phyloP scores from a whole-genome alignment of 2,329 filamentous ascomycete genomes.

The Botrytis hyacinthi region DNA sequence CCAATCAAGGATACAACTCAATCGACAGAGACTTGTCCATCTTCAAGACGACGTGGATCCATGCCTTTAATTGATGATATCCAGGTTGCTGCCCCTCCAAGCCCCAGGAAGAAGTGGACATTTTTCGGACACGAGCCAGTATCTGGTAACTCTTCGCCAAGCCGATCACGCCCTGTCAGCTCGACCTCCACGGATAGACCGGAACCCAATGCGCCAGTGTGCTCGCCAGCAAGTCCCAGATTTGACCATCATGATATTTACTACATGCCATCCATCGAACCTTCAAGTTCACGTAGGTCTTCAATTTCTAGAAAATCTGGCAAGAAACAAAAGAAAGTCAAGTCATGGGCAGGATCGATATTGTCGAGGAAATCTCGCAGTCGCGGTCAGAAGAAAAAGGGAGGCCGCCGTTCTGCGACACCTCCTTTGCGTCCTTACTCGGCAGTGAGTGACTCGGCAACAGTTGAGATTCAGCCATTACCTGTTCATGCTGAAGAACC shows the following conservation, averaged over 20 bases:
- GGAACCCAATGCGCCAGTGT: conserved; percentile 22
- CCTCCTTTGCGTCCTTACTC: conserved; percentile 43
- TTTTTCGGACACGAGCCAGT: conserved; percentile 37
- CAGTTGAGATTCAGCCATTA: conserved; percentile 27
- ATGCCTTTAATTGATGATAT: conserved; percentile 52
- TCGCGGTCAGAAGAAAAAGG: conserved; percentile 44
- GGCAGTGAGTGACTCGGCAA: conserved; percentile 31
- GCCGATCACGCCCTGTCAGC: conserved; percentile 43
- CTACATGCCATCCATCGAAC: conserved; percentile 32
- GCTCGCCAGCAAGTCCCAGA: conserved; percentile 10
- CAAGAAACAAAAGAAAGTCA: conserved; percentile 71
- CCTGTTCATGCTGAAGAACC: conserved; percentile 15
- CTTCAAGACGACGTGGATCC: conserved; percentile 52
- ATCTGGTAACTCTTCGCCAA: conserved; percentile 46
- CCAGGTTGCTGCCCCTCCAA: conserved; percentile 34
- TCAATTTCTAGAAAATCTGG: conserved; percentile 38
- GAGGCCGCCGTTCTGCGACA: conserved; percentile 43
- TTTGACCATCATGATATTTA: conserved; percentile 24
- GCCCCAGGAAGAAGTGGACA: conserved; percentile 39
- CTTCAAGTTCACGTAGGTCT: conserved; percentile 31
- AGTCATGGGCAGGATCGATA: conserved; percentile 55
- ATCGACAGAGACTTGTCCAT: conserved; percentile 41
- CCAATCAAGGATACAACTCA: conserved; percentile 32
- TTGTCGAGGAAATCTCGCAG: conserved; percentile 49
- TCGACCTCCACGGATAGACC: conserved; percentile 42